phyloP scores from a whole-genome alignment of 441 rosid genomes.

The Erodium chrysanthum region DNA sequence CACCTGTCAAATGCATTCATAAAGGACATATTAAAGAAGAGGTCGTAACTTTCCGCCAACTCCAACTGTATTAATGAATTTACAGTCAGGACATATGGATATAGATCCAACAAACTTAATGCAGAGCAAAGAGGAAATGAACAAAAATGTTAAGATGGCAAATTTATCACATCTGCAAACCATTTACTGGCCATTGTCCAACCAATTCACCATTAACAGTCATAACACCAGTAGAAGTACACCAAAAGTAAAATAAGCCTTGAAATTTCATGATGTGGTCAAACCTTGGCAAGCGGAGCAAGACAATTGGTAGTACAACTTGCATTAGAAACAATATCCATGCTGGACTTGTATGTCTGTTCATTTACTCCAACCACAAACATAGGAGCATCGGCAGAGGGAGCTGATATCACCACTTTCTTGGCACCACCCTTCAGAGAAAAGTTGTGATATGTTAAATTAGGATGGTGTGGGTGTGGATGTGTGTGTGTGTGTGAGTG shows the following conservation, averaged over 20 bases:
- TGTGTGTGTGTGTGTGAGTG: too few species aligned
- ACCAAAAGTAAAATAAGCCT: not conserved
- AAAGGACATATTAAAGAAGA: not conserved
- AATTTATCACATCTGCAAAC: not conserved
- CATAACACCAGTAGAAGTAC: not conserved
- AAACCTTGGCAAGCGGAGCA: slow-evolving; percentile 98
- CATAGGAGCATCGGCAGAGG: slow-evolving; percentile 98
- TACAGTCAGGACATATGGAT: too few species aligned
- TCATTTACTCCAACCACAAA: slow-evolving; percentile 97
- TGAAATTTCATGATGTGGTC: slow-evolving; percentile 16
- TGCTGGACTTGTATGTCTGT: slow-evolving; percentile 61
- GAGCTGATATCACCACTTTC: slow-evolving; percentile 94
- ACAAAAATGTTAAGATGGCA: not conserved
- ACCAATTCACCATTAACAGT: not conserved
- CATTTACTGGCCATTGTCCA: not conserved
- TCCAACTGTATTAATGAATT: too few species aligned
- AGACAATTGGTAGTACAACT: slow-evolving; percentile 99
- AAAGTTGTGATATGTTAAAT: slow-evolving; percentile 11
- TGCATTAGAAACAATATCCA: slow-evolving; percentile 94
- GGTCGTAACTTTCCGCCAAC: not conserved
- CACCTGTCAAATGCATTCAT: slow-evolving; percentile 38
- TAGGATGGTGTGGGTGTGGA: not conserved
- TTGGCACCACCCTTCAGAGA: slow-evolving; percentile 75
- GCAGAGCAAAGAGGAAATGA: not conserved
- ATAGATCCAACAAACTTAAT: too few species aligned